These are phyloP conservation scores for Mrakia hoshinonis DNA, from an alignment of 768 basidiomycete genomes.

Conservation along the genomic window DNA sequence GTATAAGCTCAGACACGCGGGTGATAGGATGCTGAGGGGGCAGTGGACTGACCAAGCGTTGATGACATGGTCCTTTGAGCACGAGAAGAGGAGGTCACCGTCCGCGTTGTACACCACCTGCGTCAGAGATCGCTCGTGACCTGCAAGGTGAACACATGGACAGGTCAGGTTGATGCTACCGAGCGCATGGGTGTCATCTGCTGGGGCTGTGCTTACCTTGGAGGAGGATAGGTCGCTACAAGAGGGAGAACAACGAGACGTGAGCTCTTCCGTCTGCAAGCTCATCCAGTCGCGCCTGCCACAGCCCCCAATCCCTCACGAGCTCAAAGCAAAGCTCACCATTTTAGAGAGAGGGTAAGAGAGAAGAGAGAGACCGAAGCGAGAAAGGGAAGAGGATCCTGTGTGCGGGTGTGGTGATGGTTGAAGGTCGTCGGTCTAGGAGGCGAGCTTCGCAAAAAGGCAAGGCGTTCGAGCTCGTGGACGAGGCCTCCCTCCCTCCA, in stretches of 20 bases:
- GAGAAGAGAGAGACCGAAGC: no score
- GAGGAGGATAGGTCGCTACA: slow-evolving; percentile 27
- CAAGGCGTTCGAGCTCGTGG: no score
- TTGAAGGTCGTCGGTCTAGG: no score
- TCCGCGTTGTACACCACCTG: slow-evolving; percentile 96
- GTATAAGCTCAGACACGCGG: background rate
- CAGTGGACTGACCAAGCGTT: slow-evolving; percentile 71
- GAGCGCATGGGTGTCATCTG: no score
- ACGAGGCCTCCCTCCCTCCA: no score
- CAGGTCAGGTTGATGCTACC: background rate
- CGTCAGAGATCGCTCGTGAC: slow-evolving; percentile 93
- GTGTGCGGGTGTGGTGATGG: no score
- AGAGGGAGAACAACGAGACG: background rate
- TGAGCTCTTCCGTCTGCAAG: background rate
- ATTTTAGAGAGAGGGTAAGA: no score
- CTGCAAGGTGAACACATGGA: slow-evolving; percentile 43
- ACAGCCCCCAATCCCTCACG: background rate
- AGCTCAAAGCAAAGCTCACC: background rate
- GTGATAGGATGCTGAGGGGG: background rate
- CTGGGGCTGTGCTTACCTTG: background rate
- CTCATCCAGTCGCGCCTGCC: background rate
- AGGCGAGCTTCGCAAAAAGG: no score
- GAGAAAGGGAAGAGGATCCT: no score
- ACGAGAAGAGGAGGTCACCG: slow-evolving; percentile 90
- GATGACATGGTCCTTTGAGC: slow-evolving; percentile 88